These are phyloP conservation scores for Setaria viridis DNA, from an alignment of 202 grass and related monocot species.

Conservation along the genomic window DNA sequence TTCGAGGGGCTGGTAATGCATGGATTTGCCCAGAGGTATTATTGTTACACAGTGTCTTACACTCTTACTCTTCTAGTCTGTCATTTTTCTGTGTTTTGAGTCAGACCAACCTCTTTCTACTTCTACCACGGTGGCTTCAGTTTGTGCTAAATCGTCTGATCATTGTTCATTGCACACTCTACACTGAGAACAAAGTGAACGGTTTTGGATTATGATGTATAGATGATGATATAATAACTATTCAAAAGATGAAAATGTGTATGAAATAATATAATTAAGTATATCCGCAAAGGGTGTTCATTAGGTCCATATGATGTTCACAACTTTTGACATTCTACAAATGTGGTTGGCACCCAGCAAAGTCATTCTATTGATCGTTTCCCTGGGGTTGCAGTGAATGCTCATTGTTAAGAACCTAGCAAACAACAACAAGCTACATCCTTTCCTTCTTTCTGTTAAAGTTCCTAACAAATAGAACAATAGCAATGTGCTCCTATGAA, in stretches of 20 bases:
- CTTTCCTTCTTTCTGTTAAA: constrained; percentile 20
- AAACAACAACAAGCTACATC: constrained; percentile 8
- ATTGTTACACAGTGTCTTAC: constrained; percentile 37
- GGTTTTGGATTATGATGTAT: constrained; percentile 25
- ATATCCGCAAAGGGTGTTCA: constrained; percentile 28
- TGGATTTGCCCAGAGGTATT: constrained; percentile 98
- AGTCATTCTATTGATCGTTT: constrained; percentile 28
- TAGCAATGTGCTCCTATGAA: constrained; percentile 1
- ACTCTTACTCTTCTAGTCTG: constrained; percentile 26
- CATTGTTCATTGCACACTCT: constrained; percentile 19
- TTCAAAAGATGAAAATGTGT: constrained; percentile 32
- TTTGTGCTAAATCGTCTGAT: constrained; percentile 18
- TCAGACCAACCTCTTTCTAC: constrained; percentile 39
- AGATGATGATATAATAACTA: constrained; percentile 29
- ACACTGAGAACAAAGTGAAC: constrained; percentile 35
- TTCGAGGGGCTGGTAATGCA: constrained; percentile 95
- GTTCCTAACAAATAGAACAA: constrained; percentile 17
- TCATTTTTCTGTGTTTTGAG: constrained; percentile 23
- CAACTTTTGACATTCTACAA: constrained; percentile 21
- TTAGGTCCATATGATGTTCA: constrained; percentile 35
- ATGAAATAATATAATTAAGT: constrained; percentile 5
- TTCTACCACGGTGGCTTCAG: constrained; percentile 38
- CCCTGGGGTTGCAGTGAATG: constrained; percentile 12
- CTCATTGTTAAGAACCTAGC: constrained; percentile 18
- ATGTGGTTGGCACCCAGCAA: constrained; percentile 11